Conservation (phyloP, 768 basidiomycete genomes). For the Fibroporia radiculosa region DNA sequence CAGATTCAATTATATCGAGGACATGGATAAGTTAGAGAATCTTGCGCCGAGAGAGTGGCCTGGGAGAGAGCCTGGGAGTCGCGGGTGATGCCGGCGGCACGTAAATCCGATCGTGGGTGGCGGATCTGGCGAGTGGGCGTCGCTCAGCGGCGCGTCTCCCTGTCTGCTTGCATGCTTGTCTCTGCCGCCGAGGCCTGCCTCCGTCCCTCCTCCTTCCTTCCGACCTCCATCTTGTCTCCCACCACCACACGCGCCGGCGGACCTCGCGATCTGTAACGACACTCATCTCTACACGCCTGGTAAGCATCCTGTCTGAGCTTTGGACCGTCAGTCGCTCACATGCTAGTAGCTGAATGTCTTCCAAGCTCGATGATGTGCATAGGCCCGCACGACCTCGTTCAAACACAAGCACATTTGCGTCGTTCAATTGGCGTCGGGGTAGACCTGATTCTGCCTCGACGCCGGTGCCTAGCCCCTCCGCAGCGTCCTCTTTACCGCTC, state of each 20-base stretch:
- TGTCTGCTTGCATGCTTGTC: neutral
- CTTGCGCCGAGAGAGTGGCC: too few species aligned
- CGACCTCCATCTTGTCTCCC: neutral
- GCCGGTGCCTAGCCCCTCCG: constrained; percentile 9
- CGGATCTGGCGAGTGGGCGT: neutral
- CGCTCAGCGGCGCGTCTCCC: neutral
- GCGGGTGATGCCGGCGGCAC: neutral
- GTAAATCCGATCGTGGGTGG: neutral
- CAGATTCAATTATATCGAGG: too few species aligned
- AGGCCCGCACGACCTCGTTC: constrained; percentile 19
- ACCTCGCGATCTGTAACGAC: neutral
- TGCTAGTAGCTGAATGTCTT: constrained; percentile 14
- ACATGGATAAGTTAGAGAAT: too few species aligned
- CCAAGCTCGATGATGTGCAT: constrained; percentile 16
- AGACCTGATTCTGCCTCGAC: constrained; percentile 11
- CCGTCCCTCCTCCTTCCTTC: neutral
- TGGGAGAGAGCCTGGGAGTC: neutral
- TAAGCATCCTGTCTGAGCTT: neutral
- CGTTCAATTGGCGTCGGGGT: constrained; percentile 16
- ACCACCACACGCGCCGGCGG: neutral
- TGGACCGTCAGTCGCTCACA: neutral
- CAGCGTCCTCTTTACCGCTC: constrained; percentile 21
- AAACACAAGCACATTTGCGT: constrained; percentile 16
- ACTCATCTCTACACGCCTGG: neutral
- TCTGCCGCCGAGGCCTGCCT: too few species aligned